Base-by-base conservation (phyloP, 495 filamentous ascomycete genomes). In the Sphaerosporella brunnea region DNA sequence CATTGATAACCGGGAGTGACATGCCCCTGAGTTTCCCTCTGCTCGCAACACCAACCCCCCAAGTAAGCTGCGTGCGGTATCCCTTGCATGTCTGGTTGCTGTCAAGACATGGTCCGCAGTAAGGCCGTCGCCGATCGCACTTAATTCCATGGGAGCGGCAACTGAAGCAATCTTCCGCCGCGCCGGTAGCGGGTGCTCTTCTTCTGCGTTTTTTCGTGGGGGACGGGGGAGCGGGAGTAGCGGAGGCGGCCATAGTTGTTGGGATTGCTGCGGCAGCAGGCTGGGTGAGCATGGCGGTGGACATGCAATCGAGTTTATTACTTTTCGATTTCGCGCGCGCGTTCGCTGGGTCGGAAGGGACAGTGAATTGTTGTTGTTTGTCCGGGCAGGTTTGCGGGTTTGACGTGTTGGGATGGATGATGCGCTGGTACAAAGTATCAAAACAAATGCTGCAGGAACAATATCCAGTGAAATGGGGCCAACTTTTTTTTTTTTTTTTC, bases 21-120 rank as follows among this genome's bases (percentile, higher is more conserved):
- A 94, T 64, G 13, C 90, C 90, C 42, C 90, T 74, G 48, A 97
- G 74, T 68, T 97, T 97, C 50, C 90, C 90, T 53, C 90, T 78
- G 62, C 88, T 95, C 32, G 90, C 90, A 52, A 97, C 90, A 20
- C 90, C 90, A 28, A 97, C 81, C 10, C 88, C 90, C 90, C 90
- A 97, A 28, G 90, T 97, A 67, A 97, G 73, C 39, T 86, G 84
- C 18, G 90, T 96, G 66, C 92, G 90, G 69, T 97, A 97, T 51
- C 90, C 90, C 36, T 83, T 85, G 68, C 90, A 97, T 62, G 93
- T 85, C 60, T 84, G 88, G 47, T 85, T 83, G 49, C 79, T 68
- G 47, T 94, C 86, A 41, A 97, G 73, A 65, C 90, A 97, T 62
- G 84, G 87, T 37, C 84, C 85, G 63, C 90, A 97, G 63, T 95